phyloP scores from a whole-genome alignment of 1,139 yeast genomes.

The Yamadazyma atmosphaerica region DNA sequence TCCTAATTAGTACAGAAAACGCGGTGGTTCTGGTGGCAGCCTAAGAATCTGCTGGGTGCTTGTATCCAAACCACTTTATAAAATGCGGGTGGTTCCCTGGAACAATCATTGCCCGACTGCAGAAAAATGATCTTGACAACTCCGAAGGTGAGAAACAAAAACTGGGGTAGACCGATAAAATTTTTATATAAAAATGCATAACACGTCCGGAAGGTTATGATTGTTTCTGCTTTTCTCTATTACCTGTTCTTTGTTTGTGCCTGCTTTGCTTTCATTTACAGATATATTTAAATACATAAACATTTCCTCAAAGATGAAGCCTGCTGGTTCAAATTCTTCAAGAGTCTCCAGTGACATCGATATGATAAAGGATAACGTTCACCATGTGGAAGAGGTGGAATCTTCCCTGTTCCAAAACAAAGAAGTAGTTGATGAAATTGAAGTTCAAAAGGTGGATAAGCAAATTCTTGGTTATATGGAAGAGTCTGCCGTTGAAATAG shows the following conservation, averaged over 20 bases:
- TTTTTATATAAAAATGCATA: not conserved
- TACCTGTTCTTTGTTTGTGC: not conserved
- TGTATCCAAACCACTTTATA: not conserved
- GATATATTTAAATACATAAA: not conserved
- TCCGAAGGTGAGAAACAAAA: not conserved
- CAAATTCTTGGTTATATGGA: slow-evolving; percentile 22
- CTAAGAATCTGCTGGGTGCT: not conserved
- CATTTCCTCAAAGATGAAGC: not conserved
- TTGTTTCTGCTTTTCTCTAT: not conserved
- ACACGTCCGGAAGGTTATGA: not conserved
- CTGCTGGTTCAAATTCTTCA: slow-evolving; percentile 2
- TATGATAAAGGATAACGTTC: slow-evolving; percentile 13
- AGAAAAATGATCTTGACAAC: not conserved
- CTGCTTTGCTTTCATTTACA: not conserved
- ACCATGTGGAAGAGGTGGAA: slow-evolving; percentile 16
- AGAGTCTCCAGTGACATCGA: slow-evolving; percentile 7
- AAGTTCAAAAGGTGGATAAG: slow-evolving; percentile 15
- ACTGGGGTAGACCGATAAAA: not conserved
- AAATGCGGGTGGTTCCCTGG: not conserved
- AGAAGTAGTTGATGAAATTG: slow-evolving; percentile 13
- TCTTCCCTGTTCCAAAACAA: slow-evolving; percentile 6
- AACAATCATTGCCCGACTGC: not conserved
- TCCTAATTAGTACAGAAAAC: not conserved
- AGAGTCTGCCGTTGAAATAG: slow-evolving; percentile 22
- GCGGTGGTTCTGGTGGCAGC: not conserved